Percentiles rank a stretch among this genome's conserved stretches.
phyloP scores from a whole-genome alignment of 1,284 basidiomycete species.

The Heterobasidion irregulare region DNA sequence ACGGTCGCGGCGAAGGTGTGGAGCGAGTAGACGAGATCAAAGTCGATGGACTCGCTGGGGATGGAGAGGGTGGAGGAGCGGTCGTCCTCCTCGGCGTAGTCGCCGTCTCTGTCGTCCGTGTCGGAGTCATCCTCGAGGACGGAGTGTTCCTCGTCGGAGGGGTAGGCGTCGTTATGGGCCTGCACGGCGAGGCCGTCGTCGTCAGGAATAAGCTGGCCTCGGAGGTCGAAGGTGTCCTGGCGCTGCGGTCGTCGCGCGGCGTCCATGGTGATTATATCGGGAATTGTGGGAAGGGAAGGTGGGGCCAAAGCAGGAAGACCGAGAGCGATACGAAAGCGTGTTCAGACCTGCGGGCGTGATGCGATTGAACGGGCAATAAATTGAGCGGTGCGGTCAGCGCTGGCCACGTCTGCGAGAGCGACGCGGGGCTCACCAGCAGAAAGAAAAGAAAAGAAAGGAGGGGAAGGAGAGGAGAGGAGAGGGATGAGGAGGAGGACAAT shows the following conservation, averaged over 20 bases:
- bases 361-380: too few species aligned
- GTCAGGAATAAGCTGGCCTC: conserved; percentile 56
- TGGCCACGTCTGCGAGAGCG: conserved; percentile 36
- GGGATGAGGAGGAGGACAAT: conserved; percentile 8
- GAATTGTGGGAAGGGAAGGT: background rate
- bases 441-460: conserved; percentile 21
- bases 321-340: too few species aligned
- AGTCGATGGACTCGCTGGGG: conserved; percentile 87
- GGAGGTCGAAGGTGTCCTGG: conserved; percentile 66
- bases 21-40: conserved; percentile 82
- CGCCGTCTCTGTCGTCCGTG: conserved; percentile 51
- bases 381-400: too few species aligned
- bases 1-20: conserved; percentile 95
- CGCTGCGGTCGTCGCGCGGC: conserved; percentile 17
- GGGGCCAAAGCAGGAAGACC: too few species aligned
- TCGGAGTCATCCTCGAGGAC: conserved; percentile 74
- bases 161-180: conserved; percentile 37
- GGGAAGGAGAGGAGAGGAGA: conserved; percentile 41
- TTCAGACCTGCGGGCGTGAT: too few species aligned
- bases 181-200: conserved; percentile 37
- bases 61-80: conserved; percentile 78
- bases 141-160: conserved; percentile 68
- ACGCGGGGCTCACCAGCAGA: conserved; percentile 22
- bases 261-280: background rate
- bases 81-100: conserved; percentile 63